phyloP scores from a whole-genome alignment of 371 early-diverging fungal genomes.

The Mortierella sp. region DNA sequence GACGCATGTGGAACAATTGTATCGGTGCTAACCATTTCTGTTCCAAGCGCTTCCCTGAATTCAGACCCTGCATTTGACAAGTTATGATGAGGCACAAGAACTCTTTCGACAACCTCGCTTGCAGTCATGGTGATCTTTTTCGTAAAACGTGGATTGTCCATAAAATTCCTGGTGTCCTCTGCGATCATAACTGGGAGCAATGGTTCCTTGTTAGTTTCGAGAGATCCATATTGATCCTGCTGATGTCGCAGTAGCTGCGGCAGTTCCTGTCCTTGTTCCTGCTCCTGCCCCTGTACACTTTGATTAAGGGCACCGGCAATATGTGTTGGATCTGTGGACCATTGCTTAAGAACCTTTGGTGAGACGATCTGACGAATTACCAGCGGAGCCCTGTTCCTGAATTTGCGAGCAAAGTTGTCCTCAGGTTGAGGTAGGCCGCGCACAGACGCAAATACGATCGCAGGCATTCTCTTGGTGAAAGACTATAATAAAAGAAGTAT shows the following conservation, averaged over 20 bases:
- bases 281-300: background rate
- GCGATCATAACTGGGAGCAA: slow-evolving; percentile 46
- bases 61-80: slow-evolving; percentile 1
- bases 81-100: slow-evolving; percentile 3
- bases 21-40: slow-evolving; percentile 4
- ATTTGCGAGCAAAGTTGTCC: slow-evolving; percentile 34
- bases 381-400: slow-evolving; percentile 40
- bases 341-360: slow-evolving; percentile 12
- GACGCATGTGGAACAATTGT: background rate
- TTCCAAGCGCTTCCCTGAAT: background rate
- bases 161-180: slow-evolving; percentile 43
- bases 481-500: background rate
- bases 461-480: background rate
- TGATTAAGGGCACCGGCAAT: slow-evolving; percentile 18
- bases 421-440: slow-evolving; percentile 26
- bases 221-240: background rate
- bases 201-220: background rate
- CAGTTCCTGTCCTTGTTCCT: background rate
- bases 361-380: slow-evolving; percentile 36
- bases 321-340: slow-evolving; percentile 24
- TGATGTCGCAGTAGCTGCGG: background rate
- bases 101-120: slow-evolving; percentile 16
- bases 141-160: slow-evolving; percentile 52
- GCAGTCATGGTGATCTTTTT: slow-evolving; percentile 37
- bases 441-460: slow-evolving; percentile 1